Percentiles rank a stretch among this genome's conserved stretches.
Evolutionary conservation across 768 basidiomycete species (phyloP).

Genomic region (Tylopilus plumbeoviolaceoides): DNA sequence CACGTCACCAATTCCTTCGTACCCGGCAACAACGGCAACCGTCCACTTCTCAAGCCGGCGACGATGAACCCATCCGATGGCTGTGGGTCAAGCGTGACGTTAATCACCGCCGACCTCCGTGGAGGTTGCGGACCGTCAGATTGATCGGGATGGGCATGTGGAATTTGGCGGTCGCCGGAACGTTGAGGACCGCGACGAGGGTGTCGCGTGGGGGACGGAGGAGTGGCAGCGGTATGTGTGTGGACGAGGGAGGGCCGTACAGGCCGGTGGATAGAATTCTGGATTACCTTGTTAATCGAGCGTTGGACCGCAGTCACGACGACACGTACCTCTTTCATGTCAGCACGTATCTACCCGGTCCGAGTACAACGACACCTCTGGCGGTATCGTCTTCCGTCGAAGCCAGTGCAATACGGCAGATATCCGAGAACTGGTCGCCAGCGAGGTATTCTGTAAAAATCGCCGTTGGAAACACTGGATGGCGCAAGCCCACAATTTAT

Average conservation of each 20-base stretch:
- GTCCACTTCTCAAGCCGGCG: slow-evolving; percentile 65
- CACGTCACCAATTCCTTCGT: slow-evolving; percentile 62
- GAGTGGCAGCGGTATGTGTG: slow-evolving; percentile 54
- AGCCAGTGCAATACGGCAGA: slow-evolving; percentile 49
- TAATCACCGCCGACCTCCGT: slow-evolving; percentile 57
- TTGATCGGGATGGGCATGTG: slow-evolving; percentile 57
- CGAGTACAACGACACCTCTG: slow-evolving; percentile 35
- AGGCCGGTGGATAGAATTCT: slow-evolving; percentile 39
- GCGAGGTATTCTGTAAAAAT: slow-evolving; percentile 49
- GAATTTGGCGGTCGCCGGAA: slow-evolving; percentile 59
- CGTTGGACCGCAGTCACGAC: neutral
- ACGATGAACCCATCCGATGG: slow-evolving; percentile 73
- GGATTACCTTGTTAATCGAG: neutral
- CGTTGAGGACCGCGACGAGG: slow-evolving; percentile 60
- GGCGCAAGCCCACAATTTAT: neutral
- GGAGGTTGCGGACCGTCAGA: slow-evolving; percentile 61
- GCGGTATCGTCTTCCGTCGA: slow-evolving; percentile 36
- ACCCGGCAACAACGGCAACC: slow-evolving; percentile 71
- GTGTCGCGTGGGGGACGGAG: slow-evolving; percentile 58
- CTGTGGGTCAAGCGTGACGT: slow-evolving; percentile 49
- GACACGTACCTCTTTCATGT: slow-evolving; percentile 58
- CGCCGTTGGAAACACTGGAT: neutral
- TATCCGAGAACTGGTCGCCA: slow-evolving; percentile 61
- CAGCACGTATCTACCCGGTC: slow-evolving; percentile 58
- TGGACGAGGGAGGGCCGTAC: slow-evolving; percentile 43